Base-by-base conservation (phyloP, 768 basidiomycete species). In the Pisolithus sp. region DNA sequence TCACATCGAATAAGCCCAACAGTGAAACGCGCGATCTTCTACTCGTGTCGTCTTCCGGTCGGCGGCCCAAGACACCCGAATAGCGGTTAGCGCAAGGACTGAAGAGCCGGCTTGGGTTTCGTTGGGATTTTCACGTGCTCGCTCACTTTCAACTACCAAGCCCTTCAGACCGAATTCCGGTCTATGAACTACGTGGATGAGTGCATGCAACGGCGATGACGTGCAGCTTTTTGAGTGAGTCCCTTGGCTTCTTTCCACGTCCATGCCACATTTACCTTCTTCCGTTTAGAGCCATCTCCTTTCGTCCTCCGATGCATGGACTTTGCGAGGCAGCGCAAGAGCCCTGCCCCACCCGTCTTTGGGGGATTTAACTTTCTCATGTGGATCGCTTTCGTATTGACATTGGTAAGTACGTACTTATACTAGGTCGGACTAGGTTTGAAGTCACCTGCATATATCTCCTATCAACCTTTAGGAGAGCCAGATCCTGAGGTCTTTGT, bases 121-220 rank as follows among this genome's bases (percentile, higher is more conserved):
- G 12, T 20, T 18, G 15, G n/a, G 0, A 13, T 9, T 8, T 6
- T 13, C 20, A 28, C 7, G 5, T 31, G 2, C 17, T 7, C 21
- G 34, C 53, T 7, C 17, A 81, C 85, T 86, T 73, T 87, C 85
- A 4, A 76, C 76, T 1, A 82, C 58, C 61, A 85, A 71, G 1
- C 84, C 86, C 15, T 75, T 78, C 36, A 86, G 46, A 7, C 75
- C 75, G 53, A 87, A 86, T 63, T 87, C 86, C 3, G 72, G 53
- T 0, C 84, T 85, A 56, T 80, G 76, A 3, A 82, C 84, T 8
- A 69, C 57, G 58, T 86, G 81, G 42, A 87, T 86, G 50, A 85
- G 42, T 0, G 85, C 75, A 56, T 88, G 86, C 2, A 86, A 4
- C 21, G 86, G 56, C 0, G 76, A 80, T 0, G 72, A n/a, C n/a